Percentiles rank a stretch among this genome's conserved stretches.
These are phyloP conservation scores for Nigrospora oryzae DNA, from an alignment of 2,329 filamentous ascomycete species.

Conservation along the genomic window DNA sequence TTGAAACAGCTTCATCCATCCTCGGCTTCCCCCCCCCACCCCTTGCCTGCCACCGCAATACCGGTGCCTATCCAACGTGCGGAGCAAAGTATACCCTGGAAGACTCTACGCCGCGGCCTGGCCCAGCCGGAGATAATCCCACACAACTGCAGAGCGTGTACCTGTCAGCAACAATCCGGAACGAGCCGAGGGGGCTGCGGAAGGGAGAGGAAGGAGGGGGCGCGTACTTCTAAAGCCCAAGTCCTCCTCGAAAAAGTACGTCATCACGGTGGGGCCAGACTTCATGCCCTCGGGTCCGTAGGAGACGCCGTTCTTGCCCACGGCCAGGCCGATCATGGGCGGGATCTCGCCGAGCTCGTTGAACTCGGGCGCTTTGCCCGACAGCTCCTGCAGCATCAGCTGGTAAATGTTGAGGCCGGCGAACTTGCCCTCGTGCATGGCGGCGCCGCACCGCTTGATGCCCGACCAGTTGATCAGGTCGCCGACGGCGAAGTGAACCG, in stretches of 20 bases:
- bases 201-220: not conserved
- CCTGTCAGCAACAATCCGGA: not conserved
- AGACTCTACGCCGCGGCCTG: slow-evolving; percentile 11
- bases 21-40: too few species aligned
- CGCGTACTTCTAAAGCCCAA: slow-evolving; percentile 55
- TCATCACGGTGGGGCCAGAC: slow-evolving; percentile 53
- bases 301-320: slow-evolving; percentile 61
- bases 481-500: slow-evolving; percentile 59
- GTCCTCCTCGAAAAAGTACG: slow-evolving; percentile 59
- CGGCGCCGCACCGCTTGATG: slow-evolving; percentile 71
- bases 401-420: slow-evolving; percentile 61
- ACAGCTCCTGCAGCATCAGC: slow-evolving; percentile 38
- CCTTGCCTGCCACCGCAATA: too few species aligned
- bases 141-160: slow-evolving; percentile 12
- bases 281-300: slow-evolving; percentile 52
- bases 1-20: too few species aligned
- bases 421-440: slow-evolving; percentile 65
- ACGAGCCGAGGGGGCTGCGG: not conserved
- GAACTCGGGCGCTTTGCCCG: slow-evolving; percentile 32
- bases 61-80: too few species aligned
- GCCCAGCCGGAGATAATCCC: slow-evolving; percentile 20
- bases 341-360: slow-evolving; percentile 43
- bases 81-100: too few species aligned
- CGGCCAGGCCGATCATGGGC: slow-evolving; percentile 61
- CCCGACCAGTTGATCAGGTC: slow-evolving; percentile 66